Evolutionary conservation across 805 yeast species (phyloP).

Genomic region (Kodamaea restingae): DNA sequence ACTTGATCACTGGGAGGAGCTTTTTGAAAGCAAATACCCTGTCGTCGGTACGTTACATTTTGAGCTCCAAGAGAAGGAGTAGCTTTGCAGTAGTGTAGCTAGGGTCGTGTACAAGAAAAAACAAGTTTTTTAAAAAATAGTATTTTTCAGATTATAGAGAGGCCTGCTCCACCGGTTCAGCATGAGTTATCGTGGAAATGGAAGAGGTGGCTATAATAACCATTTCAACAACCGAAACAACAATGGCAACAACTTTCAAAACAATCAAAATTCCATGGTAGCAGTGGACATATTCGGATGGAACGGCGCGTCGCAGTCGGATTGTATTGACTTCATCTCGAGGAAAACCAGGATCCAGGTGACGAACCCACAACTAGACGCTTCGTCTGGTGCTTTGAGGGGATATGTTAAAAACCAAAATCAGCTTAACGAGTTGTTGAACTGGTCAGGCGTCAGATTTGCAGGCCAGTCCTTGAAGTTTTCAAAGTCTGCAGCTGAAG

Average conservation of each 20-base stretch:
- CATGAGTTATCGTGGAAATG: conserved; percentile 40
- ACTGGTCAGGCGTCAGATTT: conserved; percentile 74
- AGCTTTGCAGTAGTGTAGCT: conserved; percentile 1
- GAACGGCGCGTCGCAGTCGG: conserved; percentile 68
- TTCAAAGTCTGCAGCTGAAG: conserved; percentile 25
- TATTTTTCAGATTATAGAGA: conserved; percentile 1
- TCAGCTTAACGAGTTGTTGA: conserved; percentile 57
- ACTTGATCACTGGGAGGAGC: conserved; percentile 79
- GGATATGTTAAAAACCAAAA: conserved; percentile 53
- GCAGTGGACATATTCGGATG: conserved; percentile 70
- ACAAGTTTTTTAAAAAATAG: not conserved
- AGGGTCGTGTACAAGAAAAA: conserved; percentile 4
- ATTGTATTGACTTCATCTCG: conserved; percentile 63
- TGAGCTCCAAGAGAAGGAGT: conserved; percentile 5
- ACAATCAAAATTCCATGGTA: conserved; percentile 16
- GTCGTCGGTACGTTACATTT: conserved; percentile 65
- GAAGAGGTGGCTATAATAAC: conserved; percentile 17
- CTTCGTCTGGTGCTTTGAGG: conserved; percentile 44
- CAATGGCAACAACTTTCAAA: conserved; percentile 13
- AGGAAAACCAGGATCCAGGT: conserved; percentile 61
- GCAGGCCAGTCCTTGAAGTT: conserved; percentile 69
- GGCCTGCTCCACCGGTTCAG: conserved; percentile 4
- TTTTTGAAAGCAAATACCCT: conserved; percentile 77
- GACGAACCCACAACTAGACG: conserved; percentile 49
- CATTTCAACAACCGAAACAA: conserved; percentile 12